phyloP scores from a whole-genome alignment of 306 rosid species.

The Malus fusca region DNA sequence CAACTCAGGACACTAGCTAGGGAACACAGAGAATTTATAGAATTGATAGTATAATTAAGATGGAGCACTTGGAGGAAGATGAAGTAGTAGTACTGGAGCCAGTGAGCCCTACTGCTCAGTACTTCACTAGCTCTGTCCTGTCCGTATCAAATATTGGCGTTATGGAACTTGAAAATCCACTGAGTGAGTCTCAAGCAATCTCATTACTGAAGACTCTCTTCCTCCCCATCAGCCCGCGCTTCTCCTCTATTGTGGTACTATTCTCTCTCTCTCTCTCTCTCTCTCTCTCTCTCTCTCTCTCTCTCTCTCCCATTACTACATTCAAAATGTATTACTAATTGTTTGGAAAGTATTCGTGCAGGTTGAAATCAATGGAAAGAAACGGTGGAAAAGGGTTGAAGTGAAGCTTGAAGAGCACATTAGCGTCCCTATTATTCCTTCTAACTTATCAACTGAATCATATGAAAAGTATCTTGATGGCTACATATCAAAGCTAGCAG shows the following conservation, averaged over 20 bases:
- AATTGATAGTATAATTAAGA: background rate
- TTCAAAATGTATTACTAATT: background rate
- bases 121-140: conserved; percentile 34
- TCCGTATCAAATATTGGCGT: conserved; percentile 36
- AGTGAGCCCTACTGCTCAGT: conserved; percentile 54
- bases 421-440: conserved; percentile 17
- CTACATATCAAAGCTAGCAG: conserved; percentile 29
- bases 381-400: conserved; percentile 46
- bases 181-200: conserved; percentile 15
- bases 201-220: conserved; percentile 21
- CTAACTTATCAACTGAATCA: conserved; percentile 15
- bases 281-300: background rate
- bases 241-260: conserved; percentile 46
- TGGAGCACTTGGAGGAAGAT: background rate
- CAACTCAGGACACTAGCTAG: no score
- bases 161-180: conserved; percentile 36
- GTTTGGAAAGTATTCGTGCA: background rate
- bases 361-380: conserved; percentile 31
- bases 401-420: conserved; percentile 41
- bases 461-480: conserved; percentile 25
- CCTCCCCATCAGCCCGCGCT: conserved; percentile 45
- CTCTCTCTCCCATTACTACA: no score
- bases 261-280: background rate
- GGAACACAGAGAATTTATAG: no score
- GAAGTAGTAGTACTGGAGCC: conserved; percentile 21